Evolutionary conservation across 768 basidiomycete species (phyloP), one percentile per base, ranked within the genome.

Genomic region (Boletus sp.): DNA sequence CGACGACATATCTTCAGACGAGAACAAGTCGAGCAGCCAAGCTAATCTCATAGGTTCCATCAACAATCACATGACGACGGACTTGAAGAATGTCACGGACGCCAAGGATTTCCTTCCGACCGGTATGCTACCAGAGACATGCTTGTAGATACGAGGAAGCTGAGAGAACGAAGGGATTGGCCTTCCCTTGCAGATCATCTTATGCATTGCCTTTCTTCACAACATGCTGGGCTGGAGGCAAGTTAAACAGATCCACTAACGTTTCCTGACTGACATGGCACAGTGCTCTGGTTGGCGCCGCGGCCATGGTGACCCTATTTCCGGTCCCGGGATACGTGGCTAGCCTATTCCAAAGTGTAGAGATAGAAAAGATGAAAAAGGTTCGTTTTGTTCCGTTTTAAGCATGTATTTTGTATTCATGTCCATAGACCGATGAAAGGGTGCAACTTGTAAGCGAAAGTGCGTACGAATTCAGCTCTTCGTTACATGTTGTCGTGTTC

Each of bases 11-110:
- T 44, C 42, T 15, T 28, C 18, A 28, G 54, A 55, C 20, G 41
- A n/a, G 24, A 47, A 47, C 49, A 33, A 62, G 47, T 50, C 30
- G 18, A 48, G n/a, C 15, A 68, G 69, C 48, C 65, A 70, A n/a
- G 71, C 71, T 7, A 84, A 86, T 65, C 71, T 89, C n/a, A 79
- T 84, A 29, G 90, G 90, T 12, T 87, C 83, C 65, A 85, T 92
- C 65, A 91, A 87, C 68, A 91, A 90, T 52, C 71, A 90, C 7
- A 80, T 89, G 39, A 84, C 88, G 6, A 83, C 85, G 32, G 65
- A 57, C 52, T 33, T 47, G 50, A 52, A 40, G 30, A 63, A 35
- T 39, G 24, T 64, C 6, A 63, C 52, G 6, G 60, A 56, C 33
- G 58, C 49, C 12, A 54, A 57, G 41, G 57, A 68, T 47, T 52